phyloP scores from a whole-genome alignment of 306 rosid species.

The Prunus mongolica region DNA sequence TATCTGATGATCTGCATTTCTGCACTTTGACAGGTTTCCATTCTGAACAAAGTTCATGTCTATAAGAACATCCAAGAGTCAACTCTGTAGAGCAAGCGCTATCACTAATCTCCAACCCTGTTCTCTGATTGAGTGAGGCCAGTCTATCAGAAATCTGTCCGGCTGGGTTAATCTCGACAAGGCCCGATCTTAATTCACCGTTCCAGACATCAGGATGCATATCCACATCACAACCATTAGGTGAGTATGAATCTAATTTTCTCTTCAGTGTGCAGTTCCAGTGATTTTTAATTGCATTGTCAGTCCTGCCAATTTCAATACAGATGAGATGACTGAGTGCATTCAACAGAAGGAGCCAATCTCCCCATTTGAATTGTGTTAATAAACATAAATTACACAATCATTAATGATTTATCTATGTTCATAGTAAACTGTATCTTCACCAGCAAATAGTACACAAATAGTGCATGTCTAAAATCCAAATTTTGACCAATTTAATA shows the following conservation, averaged over 20 bases:
- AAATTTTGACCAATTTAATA: background rate
- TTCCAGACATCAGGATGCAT: background rate
- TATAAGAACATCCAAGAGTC: conserved; percentile 15
- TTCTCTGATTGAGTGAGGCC: conserved; percentile 21
- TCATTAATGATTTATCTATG: background rate
- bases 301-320: conserved; percentile 39
- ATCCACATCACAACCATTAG: conserved; percentile 13
- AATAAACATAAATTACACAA: no score
- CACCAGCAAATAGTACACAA: background rate
- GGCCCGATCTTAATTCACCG: conserved; percentile 6
- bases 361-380: no score
- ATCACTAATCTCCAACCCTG: conserved; percentile 10
- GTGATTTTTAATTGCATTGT: conserved; percentile 63
- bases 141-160: conserved; percentile 17
- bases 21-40: background rate
- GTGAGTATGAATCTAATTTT: conserved; percentile 35
- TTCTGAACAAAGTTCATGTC: conserved; percentile 2
- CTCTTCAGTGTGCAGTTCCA: conserved; percentile 62
- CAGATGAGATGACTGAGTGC: background rate
- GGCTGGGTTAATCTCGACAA: conserved; percentile 12
- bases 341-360: background rate
- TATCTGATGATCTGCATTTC: background rate
- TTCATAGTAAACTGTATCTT: background rate
- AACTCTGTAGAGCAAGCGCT: conserved; percentile 27
- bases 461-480: background rate